Conservation (phyloP, 257 asterid genomes). For the Solanum clarkiae region DNA sequence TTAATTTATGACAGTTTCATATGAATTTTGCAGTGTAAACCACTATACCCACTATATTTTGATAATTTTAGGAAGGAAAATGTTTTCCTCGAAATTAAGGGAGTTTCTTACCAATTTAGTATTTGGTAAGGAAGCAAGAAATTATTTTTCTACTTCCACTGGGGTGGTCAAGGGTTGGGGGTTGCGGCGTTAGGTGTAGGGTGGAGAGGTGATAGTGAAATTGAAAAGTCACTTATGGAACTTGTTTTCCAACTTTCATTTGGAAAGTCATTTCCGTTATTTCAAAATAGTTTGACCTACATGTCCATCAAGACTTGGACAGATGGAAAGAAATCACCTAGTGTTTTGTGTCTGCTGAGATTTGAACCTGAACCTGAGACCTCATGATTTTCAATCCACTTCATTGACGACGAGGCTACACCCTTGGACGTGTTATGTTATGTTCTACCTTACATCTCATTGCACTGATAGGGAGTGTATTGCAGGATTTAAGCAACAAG, state of each 20-base stretch:
- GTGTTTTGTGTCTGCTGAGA: neutral
- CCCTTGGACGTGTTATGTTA: neutral
- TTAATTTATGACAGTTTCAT: neutral
- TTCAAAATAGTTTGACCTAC: no score
- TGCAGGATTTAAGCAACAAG: conserved; percentile 62
- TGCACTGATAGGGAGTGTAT: neutral
- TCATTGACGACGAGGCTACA: neutral
- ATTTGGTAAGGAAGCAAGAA: neutral
- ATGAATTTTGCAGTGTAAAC: neutral
- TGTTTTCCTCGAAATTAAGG: neutral
- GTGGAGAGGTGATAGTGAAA: neutral
- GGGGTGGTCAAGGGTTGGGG: neutral
- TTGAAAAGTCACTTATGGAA: neutral
- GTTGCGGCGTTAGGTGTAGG: neutral
- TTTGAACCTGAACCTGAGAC: neutral
- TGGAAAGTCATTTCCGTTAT: neutral
- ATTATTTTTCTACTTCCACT: neutral
- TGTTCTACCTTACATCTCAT: neutral
- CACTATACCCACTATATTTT: neutral
- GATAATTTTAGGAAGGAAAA: neutral
- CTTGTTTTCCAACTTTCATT: neutral
- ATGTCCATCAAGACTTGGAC: neutral
- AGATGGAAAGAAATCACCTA: neutral
- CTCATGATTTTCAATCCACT: neutral
- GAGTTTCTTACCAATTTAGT: no score